Evolutionary conservation across 495 filamentous ascomycete genomes (phyloP), one percentile per base, ranked within the genome.

Genomic region (Barbatosphaeria neglecta): DNA sequence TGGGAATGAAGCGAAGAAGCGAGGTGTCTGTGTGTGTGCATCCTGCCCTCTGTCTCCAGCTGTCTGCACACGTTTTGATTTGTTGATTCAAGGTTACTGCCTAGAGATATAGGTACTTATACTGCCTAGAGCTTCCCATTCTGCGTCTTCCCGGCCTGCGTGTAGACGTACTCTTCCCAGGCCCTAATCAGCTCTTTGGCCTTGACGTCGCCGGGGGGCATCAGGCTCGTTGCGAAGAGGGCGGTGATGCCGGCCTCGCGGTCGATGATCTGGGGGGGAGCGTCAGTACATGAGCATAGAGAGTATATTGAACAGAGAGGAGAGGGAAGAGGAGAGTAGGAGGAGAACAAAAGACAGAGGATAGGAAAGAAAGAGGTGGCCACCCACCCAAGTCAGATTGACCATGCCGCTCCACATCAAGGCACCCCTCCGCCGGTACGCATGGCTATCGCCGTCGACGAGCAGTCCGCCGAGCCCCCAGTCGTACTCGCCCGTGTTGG

Each of bases 401-500:
- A 51, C 58, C 18, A 52, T 52, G 3, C 65, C 66, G 6, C 59
- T 57, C 63, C 66, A 68, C 50, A 59, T 55, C 45, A 67, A 6
- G 22, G 58, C 59, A 37, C 60, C 62, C 17, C 43, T 54, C 22
- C 46, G 57, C 43, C 63, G 50, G 19, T 59, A 43, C 42, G 18
- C 45, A 5, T 56, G 54, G 4, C 38, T 20, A 25, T 52, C 47
- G n/a, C 45, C 59, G 15, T 47, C 47, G 11, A 59, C 46, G 31
- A 68, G 41, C 47, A 67, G 20, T 7, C 66, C 66, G 17, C 55
- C 61, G 16, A 56, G 40, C 8, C 61, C 55, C 47, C 56, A 60
- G 33, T 64, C 63, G 20, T 64, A 65, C 37, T 63, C 60, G n/a
- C 45, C 43, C 6, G 45, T 44, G 4, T 40, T 16, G 2, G 59